Evolutionary conservation across 345 rosid species (phyloP).

Genomic region (Anacardium occidentale): DNA sequence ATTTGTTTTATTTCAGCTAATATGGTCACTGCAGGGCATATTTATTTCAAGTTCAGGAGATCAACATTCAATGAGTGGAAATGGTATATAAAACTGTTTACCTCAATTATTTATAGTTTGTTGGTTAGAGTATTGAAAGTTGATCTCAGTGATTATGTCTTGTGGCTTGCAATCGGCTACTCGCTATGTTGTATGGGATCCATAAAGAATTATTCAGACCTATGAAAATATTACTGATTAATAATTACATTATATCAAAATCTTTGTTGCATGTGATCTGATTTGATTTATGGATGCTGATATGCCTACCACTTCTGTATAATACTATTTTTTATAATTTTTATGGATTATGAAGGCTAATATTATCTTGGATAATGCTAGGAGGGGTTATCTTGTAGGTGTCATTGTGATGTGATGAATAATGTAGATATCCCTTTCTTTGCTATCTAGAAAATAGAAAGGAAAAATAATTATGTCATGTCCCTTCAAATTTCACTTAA

Average conservation of each 20-base stretch:
- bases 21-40: slow-evolving; percentile 48
- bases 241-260: not conserved
- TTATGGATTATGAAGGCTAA: too few species aligned
- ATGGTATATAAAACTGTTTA: slow-evolving; percentile 46
- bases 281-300: not conserved
- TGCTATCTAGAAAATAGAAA: too few species aligned
- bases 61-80: slow-evolving; percentile 87
- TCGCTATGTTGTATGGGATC: not conserved
- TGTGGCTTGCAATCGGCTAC: not conserved
- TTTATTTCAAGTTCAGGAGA: slow-evolving; percentile 88
- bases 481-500: not conserved
- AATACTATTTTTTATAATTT: not conserved
- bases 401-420: not conserved
- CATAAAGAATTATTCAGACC: slow-evolving; percentile 4
- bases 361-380: not conserved
- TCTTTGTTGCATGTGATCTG: slow-evolving; percentile 3
- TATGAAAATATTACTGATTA: not conserved
- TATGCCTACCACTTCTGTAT: not conserved
- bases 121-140: slow-evolving; percentile 2
- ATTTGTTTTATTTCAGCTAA: slow-evolving; percentile 9
- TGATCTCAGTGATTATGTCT: not conserved
- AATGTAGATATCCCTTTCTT: not conserved
- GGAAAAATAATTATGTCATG: not conserved
- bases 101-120: not conserved
- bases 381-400: not conserved